phyloP scores from a whole-genome alignment of 305 asterid genomes.

The Petunia hybrid region DNA sequence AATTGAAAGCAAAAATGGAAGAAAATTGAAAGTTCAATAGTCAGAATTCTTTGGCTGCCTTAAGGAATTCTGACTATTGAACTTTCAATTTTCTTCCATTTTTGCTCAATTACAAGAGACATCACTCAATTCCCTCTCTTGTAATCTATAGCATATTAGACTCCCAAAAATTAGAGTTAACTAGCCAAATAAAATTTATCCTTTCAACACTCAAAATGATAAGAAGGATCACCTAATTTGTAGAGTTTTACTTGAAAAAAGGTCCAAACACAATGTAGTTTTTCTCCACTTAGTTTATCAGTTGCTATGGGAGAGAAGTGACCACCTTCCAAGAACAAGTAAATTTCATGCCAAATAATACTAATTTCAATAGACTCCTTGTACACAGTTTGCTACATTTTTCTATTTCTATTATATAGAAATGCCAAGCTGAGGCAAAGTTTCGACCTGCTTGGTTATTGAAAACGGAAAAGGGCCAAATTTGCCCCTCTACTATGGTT shows the following conservation, averaged over 20 bases:
- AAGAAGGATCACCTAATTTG: no score
- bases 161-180: not conserved
- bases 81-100: not conserved
- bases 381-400: no score
- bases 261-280: not conserved
- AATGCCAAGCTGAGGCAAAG: no score
- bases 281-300: not conserved
- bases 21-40: not conserved
- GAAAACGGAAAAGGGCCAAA: no score
- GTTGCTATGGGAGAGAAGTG: not conserved
- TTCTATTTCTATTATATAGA: no score
- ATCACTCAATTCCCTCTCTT: not conserved
- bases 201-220: not conserved
- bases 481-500: no score
- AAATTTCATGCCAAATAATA: no score
- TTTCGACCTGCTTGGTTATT: no score
- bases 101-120: not conserved
- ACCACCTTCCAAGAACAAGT: not conserved
- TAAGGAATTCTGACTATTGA: not conserved
- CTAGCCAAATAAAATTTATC: not conserved
- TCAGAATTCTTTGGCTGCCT: no score
- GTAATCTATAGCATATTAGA: not conserved
- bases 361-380: no score
- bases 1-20: not conserved
- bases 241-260: not conserved